Conservation (phyloP, 2,329 filamentous ascomycete genomes). For the Verticillium tricorpus region DNA sequence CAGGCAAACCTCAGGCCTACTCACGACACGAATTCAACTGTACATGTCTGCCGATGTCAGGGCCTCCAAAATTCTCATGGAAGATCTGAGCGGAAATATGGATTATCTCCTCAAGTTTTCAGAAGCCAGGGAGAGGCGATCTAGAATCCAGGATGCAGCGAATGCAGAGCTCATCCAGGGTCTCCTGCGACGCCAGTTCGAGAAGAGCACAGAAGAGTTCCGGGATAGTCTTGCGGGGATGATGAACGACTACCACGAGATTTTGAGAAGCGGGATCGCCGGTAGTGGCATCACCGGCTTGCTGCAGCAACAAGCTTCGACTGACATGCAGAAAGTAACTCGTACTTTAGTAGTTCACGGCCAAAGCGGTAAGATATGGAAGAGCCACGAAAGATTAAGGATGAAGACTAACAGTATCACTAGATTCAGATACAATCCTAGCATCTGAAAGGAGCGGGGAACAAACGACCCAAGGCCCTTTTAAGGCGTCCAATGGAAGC, state of each 20-base stretch:
- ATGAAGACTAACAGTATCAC: background rate
- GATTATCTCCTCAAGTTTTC: slow-evolving; percentile 6
- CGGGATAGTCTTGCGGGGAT: background rate
- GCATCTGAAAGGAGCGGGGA: no score
- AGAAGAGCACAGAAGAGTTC: background rate
- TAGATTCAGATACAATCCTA: no score
- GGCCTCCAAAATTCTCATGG: slow-evolving; percentile 7
- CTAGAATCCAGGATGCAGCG: background rate
- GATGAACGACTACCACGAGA: background rate
- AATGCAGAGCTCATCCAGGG: background rate
- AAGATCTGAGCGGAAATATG: slow-evolving; percentile 1
- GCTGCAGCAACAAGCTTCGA: slow-evolving; percentile 1
- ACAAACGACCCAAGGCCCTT: background rate
- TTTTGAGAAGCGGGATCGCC: background rate
- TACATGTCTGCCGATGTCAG: slow-evolving; percentile 9
- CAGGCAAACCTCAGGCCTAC: slow-evolving; percentile 4
- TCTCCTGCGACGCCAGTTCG: background rate
- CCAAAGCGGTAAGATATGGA: background rate
- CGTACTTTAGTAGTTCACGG: no score
- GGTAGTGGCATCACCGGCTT: background rate
- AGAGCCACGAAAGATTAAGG: accelerated
- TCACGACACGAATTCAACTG: slow-evolving; percentile 8
- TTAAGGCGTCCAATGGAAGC: background rate
- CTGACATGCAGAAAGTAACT: background rate
- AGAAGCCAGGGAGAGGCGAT: slow-evolving; percentile 1